These are phyloP conservation scores for Aspergillus chevalieri DNA, from an alignment of 2,329 filamentous ascomycete species.

Conservation along the genomic window DNA sequence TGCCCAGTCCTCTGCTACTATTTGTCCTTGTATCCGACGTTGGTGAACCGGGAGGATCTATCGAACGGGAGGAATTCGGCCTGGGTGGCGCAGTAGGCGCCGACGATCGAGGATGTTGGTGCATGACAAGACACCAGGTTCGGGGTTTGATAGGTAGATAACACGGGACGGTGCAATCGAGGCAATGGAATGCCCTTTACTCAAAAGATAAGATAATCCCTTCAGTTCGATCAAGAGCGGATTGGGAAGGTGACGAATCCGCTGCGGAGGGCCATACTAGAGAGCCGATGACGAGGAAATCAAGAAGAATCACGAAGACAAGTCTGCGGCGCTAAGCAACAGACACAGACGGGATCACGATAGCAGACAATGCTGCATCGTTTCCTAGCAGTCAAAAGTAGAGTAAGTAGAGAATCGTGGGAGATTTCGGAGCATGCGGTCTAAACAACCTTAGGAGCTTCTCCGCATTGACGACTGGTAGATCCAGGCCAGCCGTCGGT, in stretches of 20 bases:
- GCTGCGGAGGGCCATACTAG: conserved; percentile 37
- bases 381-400: conserved; percentile 14
- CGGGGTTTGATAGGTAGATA: neutral
- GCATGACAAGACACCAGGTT: conserved; percentile 55
- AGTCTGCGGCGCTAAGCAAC: conserved; percentile 10
- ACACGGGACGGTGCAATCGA: neutral
- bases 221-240: conserved; percentile 25
- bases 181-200: neutral
- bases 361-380: conserved; percentile 17
- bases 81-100: conserved; percentile 67
- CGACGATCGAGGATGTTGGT: conserved; percentile 78
- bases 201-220: conserved; percentile 4
- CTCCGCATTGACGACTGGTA: conserved; percentile 30
- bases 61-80: conserved; percentile 65
- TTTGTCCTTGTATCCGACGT: conserved; percentile 47
- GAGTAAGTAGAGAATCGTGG: conserved; percentile 19
- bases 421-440: conserved; percentile 19
- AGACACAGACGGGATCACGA: conserved; percentile 10
- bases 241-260: conserved; percentile 24
- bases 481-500: conserved; percentile 15
- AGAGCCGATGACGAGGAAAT: conserved; percentile 5
- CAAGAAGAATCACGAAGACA: conserved; percentile 2
- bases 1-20: conserved; percentile 46
- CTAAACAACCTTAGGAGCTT: conserved; percentile 31
- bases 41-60: conserved; percentile 57